phyloP scores from a whole-genome alignment of 129 eudicot species.

The Glebionis coronaria region DNA sequence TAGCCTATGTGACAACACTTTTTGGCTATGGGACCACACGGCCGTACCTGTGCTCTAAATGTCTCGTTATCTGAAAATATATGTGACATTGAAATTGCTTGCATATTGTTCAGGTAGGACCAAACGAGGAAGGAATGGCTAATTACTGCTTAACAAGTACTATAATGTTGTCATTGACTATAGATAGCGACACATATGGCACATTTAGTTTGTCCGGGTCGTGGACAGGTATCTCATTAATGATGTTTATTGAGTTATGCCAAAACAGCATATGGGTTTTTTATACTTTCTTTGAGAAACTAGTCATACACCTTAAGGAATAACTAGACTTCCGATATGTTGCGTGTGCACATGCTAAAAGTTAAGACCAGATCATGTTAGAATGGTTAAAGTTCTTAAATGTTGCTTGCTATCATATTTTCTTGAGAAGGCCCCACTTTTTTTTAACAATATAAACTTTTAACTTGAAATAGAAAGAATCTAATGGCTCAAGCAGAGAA shows the following conservation, averaged over 20 bases:
- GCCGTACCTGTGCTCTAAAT: too few species aligned
- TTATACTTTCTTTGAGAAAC: background rate
- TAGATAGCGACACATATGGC: slow-evolving; percentile 73
- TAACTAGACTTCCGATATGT: background rate
- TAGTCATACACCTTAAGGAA: background rate
- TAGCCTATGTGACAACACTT: too few species aligned
- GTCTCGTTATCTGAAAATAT: slow-evolving; percentile 1
- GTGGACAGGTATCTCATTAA: slow-evolving; percentile 73
- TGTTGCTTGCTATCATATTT: too few species aligned
- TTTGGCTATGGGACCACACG: too few species aligned
- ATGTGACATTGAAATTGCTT: background rate
- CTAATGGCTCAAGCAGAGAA: too few species aligned
- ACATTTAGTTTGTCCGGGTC: slow-evolving; percentile 91
- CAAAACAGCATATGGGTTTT: background rate
- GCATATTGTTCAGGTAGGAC: slow-evolving; percentile 62
- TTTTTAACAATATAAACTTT: too few species aligned
- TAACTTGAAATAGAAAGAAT: too few species aligned
- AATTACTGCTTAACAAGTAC: slow-evolving; percentile 90
- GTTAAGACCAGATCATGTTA: background rate
- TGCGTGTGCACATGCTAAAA: background rate
- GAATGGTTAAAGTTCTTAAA: background rate
- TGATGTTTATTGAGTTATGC: too few species aligned
- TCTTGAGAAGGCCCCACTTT: too few species aligned
- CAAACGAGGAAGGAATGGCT: slow-evolving; percentile 70
- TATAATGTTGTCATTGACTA: slow-evolving; percentile 88